These are phyloP conservation scores for Oryza brachyantha DNA, from an alignment of 176 grass and related monocot species.

Conservation along the genomic window DNA sequence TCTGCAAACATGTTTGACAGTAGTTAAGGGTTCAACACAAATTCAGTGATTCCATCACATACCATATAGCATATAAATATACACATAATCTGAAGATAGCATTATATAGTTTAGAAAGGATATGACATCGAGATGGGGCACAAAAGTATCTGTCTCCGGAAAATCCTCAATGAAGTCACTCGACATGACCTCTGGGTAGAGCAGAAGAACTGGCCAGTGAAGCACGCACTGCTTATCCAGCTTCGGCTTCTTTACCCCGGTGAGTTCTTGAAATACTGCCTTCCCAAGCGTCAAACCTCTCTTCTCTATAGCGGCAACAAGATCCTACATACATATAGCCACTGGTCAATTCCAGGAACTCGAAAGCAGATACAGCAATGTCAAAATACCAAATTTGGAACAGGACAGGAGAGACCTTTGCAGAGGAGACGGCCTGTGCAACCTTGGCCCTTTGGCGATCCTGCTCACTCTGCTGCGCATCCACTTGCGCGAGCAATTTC, in stretches of 20 bases:
- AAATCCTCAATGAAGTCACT: constrained; percentile 97
- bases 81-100: background rate
- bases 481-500: constrained; percentile 65
- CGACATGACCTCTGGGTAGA: constrained; percentile 90
- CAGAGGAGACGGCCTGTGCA: constrained; percentile 41
- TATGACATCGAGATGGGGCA: constrained; percentile 75
- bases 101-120: constrained; percentile 52
- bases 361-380: background rate
- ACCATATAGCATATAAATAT: background rate
- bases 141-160: constrained; percentile 63
- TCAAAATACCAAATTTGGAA: background rate
- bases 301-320: constrained; percentile 68
- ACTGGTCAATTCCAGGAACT: background rate
- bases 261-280: constrained; percentile 64
- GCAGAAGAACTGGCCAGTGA: constrained; percentile 85
- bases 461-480: constrained; percentile 43
- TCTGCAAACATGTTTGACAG: constrained; percentile 82
- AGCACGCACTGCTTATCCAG: constrained; percentile 67
- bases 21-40: constrained; percentile 44
- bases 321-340: constrained; percentile 36
- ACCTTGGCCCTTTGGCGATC: constrained; percentile 53
- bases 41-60: background rate
- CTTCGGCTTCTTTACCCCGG: constrained; percentile 59
- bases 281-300: constrained; percentile 67
- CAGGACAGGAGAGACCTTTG: constrained; percentile 56